Evolutionary conservation across 2,329 filamentous ascomycete genomes (phyloP), one percentile per base, ranked within the genome.

Genomic region (Cercospora zeae-maydis): DNA sequence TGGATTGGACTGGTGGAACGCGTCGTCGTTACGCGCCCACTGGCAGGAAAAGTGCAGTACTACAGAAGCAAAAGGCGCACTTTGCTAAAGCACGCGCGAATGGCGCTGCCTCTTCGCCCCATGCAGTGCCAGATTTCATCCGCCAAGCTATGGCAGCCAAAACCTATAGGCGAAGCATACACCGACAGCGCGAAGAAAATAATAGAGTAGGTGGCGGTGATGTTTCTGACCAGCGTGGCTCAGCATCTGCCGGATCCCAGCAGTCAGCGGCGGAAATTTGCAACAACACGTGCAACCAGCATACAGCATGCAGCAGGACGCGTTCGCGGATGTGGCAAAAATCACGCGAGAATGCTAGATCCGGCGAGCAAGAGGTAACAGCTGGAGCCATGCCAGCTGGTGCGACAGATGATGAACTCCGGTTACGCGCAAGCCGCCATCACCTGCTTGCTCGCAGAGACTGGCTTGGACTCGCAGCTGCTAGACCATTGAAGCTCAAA

Each of bases 1-100:
- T 82, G 80, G 81, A 82, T 60, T 82, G 80, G 80, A 82, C 78
- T 0, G 80, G 80, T 30, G 80, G 80, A 4, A 75, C 74, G 6
- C 67, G 71, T 33, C 67, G 67, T n/a, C 66, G 72, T 2, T 74
- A 67, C 56, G 69, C 69, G 16, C 56, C 61, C 16, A 74, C 74
- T 49, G 69, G 68, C 30, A 75, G 74, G 53, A 74, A 73, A 31
- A 76, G 75, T 59, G 71, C 74, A 14, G 67, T 73, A 14, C 33
- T 75, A 3, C 75, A 78, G 61, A 76, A 74, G 63, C 80, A 82
- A 39, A 81, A 76, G 67, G 76, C 78, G 16, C 76, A 81, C 66
- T 82, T 82, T 63, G 79, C 79, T 4, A 77, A 73, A 65, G 74
- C 71, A 16, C 75, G 78, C 13, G 69, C 66, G 9, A 34, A 14